Evolutionary conservation across 2,329 filamentous ascomycete species (phyloP).

Genomic region (Metarhizium anisopliae): DNA sequence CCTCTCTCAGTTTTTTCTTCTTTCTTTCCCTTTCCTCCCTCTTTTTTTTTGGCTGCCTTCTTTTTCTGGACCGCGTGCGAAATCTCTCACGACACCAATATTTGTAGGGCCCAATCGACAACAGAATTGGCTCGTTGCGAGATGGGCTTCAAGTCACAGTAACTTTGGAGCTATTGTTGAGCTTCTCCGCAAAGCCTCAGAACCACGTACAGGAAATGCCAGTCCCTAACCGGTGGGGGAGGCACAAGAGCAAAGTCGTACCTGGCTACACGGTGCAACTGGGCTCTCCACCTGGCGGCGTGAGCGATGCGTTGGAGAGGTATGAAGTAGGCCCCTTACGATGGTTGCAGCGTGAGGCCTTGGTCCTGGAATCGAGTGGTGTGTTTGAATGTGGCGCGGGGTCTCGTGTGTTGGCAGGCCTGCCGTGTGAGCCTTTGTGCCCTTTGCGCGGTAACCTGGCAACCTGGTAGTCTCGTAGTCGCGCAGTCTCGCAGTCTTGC

Average conservation of each 20-base stretch:
- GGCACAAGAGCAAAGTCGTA: constrained; percentile 7
- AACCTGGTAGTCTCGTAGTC: no score
- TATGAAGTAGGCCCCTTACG: no score
- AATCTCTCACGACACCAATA: background rate
- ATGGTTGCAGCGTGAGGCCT: background rate
- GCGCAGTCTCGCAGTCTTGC: background rate
- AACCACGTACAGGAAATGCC: background rate
- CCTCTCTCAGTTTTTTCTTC: background rate
- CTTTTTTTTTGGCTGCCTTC: background rate
- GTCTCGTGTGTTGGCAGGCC: background rate
- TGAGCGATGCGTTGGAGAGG: background rate
- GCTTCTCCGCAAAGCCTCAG: constrained; percentile 3
- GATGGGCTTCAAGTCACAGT: background rate
- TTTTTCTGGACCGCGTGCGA: background rate
- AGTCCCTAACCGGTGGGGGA: background rate
- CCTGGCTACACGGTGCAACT: constrained; percentile 9
- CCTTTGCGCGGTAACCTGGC: no score
- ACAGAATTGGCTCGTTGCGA: background rate
- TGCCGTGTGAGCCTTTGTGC: background rate
- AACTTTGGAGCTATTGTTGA: background rate
- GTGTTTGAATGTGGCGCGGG: background rate
- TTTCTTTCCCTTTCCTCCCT: background rate
- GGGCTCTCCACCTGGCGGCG: background rate
- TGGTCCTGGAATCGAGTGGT: background rate
- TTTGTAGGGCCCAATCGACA: background rate